Conservation (phyloP, 2,329 filamentous ascomycete genomes). For the Knufia fluminis region DNA sequence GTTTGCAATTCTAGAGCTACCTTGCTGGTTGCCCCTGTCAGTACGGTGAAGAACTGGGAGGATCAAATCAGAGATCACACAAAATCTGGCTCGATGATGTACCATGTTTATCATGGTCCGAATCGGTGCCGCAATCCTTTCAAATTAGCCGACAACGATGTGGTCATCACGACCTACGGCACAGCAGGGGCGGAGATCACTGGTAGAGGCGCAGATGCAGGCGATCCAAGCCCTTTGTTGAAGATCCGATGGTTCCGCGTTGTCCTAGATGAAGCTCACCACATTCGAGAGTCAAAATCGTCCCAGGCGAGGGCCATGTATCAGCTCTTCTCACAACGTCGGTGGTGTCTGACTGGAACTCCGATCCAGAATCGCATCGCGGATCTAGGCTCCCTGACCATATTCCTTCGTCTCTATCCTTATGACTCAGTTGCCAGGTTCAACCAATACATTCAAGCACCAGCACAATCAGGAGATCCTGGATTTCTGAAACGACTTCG, state of each 20-base stretch:
- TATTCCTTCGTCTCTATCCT: constrained; percentile 73
- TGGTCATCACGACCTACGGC: constrained; percentile 88
- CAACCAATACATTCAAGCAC: constrained; percentile 66
- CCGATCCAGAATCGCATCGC: constrained; percentile 90
- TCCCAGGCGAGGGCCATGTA: constrained; percentile 79
- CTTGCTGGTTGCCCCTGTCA: constrained; percentile 78
- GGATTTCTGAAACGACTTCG: constrained; percentile 77
- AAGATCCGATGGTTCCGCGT: constrained; percentile 88
- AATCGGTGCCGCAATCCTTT: constrained; percentile 61
- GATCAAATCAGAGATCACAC: constrained; percentile 82
- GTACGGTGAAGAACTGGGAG: constrained; percentile 89
- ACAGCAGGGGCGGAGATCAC: constrained; percentile 65
- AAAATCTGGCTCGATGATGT: constrained; percentile 52
- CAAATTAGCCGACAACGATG: constrained; percentile 63
- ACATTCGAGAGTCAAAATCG: constrained; percentile 77
- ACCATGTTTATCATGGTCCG: constrained; percentile 79
- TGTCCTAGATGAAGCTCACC: constrained; percentile 88
- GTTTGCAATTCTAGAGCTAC: constrained; percentile 66
- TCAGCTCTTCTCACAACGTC: constrained; percentile 64
- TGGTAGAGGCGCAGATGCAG: constrained; percentile 41
- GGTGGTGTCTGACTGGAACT: constrained; percentile 96
- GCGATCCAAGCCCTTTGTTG: constrained; percentile 52
- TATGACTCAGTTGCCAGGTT: constrained; percentile 75
- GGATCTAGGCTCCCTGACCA: constrained; percentile 77
- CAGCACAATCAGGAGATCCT: constrained; percentile 79